Evolutionary conservation across 768 basidiomycete genomes (phyloP).

Genomic region (Lentinula detonsa): DNA sequence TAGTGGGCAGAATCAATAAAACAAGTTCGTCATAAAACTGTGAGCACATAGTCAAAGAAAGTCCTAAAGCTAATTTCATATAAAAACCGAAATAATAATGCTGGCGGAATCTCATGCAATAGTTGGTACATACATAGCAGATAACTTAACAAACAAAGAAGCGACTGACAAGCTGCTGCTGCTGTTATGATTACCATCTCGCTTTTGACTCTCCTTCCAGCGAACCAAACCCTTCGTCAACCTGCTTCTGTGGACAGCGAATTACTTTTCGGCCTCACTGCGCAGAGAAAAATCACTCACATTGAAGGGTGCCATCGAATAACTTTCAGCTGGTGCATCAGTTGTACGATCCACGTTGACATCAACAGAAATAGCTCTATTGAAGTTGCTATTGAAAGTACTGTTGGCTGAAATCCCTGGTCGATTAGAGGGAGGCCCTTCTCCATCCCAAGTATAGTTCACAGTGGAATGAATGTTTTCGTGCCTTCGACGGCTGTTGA

Average conservation of each 20-base stretch:
- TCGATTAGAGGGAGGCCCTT: neutral
- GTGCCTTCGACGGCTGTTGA: constrained; percentile 20
- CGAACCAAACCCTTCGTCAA: neutral
- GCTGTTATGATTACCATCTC: neutral
- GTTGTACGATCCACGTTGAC: neutral
- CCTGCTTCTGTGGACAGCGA: neutral
- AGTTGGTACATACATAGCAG: neutral
- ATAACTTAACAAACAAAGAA: neutral
- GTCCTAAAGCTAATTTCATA: too few species aligned
- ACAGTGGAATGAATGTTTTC: neutral
- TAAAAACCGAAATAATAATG: too few species aligned
- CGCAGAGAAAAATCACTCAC: neutral
- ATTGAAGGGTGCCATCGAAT: neutral
- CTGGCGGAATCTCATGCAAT: too few species aligned
- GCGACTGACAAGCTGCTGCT: neutral
- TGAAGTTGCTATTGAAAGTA: neutral
- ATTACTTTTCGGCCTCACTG: neutral
- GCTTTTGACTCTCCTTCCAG: neutral
- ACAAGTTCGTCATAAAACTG: too few species aligned
- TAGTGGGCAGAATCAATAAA: too few species aligned
- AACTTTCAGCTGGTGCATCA: neutral
- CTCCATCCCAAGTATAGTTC: constrained; percentile 1
- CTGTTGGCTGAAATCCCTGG: neutral
- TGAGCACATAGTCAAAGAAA: too few species aligned
- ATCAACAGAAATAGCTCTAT: neutral